These are phyloP conservation scores for Sclerotinia nivalis DNA, from an alignment of 2,329 filamentous ascomycete species.

Conservation along the genomic window DNA sequence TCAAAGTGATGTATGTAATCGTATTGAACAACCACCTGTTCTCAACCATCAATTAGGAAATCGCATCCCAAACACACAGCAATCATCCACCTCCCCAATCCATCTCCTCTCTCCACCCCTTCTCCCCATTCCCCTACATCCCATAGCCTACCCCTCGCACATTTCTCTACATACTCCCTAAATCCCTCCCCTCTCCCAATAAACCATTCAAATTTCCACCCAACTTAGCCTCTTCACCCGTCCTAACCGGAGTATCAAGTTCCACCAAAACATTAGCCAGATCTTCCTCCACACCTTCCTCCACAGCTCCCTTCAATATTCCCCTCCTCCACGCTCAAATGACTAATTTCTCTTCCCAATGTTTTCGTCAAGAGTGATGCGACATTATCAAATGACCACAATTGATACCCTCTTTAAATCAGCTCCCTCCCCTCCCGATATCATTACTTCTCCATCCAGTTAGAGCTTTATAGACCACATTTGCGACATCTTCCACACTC, in stretches of 20 bases:
- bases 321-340: not conserved
- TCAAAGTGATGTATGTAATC: not conserved
- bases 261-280: slow-evolving; percentile 3
- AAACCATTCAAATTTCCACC: not conserved
- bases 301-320: slow-evolving; percentile 5
- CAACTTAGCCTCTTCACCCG: slow-evolving; percentile 2
- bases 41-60: not conserved
- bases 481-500: slow-evolving; percentile 1
- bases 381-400: slow-evolving; percentile 37
- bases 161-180: slow-evolving; percentile 2
- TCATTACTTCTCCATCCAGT: not conserved
- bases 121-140: not conserved
- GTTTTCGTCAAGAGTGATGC: not conserved
- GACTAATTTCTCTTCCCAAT: not conserved
- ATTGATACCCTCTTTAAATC: not conserved
- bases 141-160: not conserved
- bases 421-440: not conserved
- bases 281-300: not conserved
- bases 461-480: slow-evolving; percentile 6
- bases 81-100: not conserved
- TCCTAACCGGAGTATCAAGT: slow-evolving; percentile 5
- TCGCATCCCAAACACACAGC: not conserved
- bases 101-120: too few species aligned
- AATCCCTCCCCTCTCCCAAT: not conserved
- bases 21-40: not conserved